A percentile compares a stretch with the other conserved stretches of the same genome.
Evolutionary conservation across 2,329 filamentous ascomycete species (phyloP).

Genomic region (Colletotrichum tropicicola): DNA sequence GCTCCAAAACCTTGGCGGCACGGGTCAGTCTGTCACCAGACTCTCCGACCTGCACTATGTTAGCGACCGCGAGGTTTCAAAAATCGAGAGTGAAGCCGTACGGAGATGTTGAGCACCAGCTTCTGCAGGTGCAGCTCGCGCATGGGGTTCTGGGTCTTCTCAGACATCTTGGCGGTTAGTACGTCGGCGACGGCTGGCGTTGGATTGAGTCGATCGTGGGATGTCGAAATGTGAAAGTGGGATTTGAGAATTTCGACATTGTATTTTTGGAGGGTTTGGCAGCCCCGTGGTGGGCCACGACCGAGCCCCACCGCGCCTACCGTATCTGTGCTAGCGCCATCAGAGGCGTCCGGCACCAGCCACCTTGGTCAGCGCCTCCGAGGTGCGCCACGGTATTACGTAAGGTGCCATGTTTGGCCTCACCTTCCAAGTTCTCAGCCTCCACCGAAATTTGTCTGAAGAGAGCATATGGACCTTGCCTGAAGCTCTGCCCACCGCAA

Average conservation of each 20-base stretch:
- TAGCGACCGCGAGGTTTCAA: neutral
- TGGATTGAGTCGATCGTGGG: conserved; percentile 33
- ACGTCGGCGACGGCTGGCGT: conserved; percentile 41
- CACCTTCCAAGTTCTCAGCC: conserved; percentile 46
- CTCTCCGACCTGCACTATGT: conserved; percentile 77
- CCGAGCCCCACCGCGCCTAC: no score
- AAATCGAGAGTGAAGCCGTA: neutral
- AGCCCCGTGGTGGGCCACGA: conserved; percentile 46
- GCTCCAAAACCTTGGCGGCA: conserved; percentile 99
- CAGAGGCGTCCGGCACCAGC: no score
- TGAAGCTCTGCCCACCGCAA: conserved; percentile 45
- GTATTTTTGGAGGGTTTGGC: conserved; percentile 50
- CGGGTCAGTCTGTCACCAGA: conserved; percentile 99
- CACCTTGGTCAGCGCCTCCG: neutral
- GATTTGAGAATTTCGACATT: neutral
- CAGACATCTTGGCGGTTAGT: conserved; percentile 60
- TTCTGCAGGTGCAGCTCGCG: conserved; percentile 99
- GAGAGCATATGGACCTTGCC: conserved; percentile 44
- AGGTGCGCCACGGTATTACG: neutral
- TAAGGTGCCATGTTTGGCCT: conserved; percentile 19
- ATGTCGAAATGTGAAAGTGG: neutral
- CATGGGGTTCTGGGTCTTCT: conserved; percentile 98
- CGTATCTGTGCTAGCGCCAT: neutral
- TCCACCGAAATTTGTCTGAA: conserved; percentile 51
- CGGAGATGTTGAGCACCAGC: conserved; percentile 98